Base-by-base conservation (phyloP, 2,329 filamentous ascomycete genomes). In the Ophiostoma pallidulum region DNA sequence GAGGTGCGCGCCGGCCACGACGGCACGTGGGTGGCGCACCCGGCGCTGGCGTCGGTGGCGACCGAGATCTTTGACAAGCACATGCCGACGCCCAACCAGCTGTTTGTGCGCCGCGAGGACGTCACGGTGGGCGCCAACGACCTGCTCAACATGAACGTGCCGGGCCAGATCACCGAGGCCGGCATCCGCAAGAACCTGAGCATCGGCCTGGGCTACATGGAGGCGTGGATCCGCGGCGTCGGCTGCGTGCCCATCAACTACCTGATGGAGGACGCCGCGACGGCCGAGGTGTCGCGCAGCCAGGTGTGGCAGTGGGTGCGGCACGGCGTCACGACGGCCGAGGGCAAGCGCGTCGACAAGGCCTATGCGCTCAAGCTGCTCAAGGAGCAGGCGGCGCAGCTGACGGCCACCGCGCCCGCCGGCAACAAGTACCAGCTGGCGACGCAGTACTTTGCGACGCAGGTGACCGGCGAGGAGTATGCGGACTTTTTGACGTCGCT, bases 11-110 rank as follows among this genome's bases (percentile, higher is more conserved):
- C 92, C 45, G 92, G 92, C 49, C 92, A 98, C 69, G 92, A 98
- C 64, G 91, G 75, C 50, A 96, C 91, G 53, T 97, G 91, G 92
- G 91, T 98, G 49, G 92, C 92, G 33, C 92, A 98, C 71, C 92
- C 92, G 8, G 90, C 89, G 2, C 80, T 98, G 45, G 91, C 92
- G 4, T 58, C 75, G 50, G 95, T 97, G 59, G 91, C 92, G 19
- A 80, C 80, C 35, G 91, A 96, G 41, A 77, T 97, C 60, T 98
- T 98, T 78, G 94, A 97, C 78, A 83, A 90, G 72, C 73, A 97
- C 74, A 98, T 98, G 92, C 92, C 92, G 9, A 95, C 91, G 4
- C 90, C 92, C 41, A 98, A 98, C 73, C 92, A 98, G 70, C 80
- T 95, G 60, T 92, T 91, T 65, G 72, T 88, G 53, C 86, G 90